A percentile compares a stretch with the other conserved stretches of the same genome.
Evolutionary conservation across 768 basidiomycete species (phyloP).

Genomic region (Suillus spraguei): DNA sequence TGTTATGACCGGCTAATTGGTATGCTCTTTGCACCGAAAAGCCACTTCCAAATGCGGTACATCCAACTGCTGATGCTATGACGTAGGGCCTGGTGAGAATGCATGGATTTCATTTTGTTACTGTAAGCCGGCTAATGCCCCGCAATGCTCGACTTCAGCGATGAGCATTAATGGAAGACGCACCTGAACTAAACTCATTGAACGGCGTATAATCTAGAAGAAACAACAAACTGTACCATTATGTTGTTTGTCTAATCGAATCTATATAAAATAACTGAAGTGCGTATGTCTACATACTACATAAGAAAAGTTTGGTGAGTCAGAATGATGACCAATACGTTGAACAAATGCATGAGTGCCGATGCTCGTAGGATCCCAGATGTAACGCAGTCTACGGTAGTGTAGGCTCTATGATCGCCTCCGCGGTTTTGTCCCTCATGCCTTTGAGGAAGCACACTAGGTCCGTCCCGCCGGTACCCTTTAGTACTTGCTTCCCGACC

Average conservation of each 20-base stretch:
- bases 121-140: neutral
- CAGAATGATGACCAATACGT: slow-evolving; percentile 4
- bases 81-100: neutral
- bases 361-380: neutral
- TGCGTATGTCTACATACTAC: slow-evolving; percentile 1
- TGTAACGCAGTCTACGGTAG: neutral
- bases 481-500: slow-evolving; percentile 37
- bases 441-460: slow-evolving; percentile 76
- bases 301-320: neutral
- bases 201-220: neutral
- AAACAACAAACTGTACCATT: neutral
- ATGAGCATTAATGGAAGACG: no score
- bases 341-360: neutral
- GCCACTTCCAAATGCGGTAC: neutral
- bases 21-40: neutral
- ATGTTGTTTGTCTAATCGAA: neutral
- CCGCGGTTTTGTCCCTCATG: slow-evolving; percentile 66
- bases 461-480: slow-evolving; percentile 82
- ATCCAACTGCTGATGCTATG: neutral
- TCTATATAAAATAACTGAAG: neutral
- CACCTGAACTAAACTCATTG: neutral
- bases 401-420: slow-evolving; percentile 34
- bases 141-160: neutral
- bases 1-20: neutral
- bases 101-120: neutral